A percentile compares a stretch with the other conserved stretches of the same genome.
phyloP scores from a whole-genome alignment of 495 filamentous ascomycete genomes.

The Acidiella bohemica region DNA sequence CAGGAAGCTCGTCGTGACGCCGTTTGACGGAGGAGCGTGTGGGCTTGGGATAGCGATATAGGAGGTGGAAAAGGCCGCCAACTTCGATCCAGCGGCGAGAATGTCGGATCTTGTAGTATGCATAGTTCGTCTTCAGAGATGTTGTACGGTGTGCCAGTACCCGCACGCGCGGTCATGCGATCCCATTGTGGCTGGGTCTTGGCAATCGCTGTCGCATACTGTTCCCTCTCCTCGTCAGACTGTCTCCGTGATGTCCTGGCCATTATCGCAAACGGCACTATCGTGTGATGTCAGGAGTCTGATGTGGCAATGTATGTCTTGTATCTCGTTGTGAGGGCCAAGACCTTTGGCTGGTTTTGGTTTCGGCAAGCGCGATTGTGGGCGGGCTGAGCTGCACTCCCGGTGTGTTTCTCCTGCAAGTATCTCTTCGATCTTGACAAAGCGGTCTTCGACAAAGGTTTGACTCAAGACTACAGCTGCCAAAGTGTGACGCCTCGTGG shows the following conservation, averaged over 20 bases:
- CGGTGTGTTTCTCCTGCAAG: too few species aligned
- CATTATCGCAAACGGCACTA: too few species aligned
- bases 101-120: conserved; percentile 1
- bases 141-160: neutral
- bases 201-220: conserved; percentile 1
- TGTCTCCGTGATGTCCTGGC: neutral
- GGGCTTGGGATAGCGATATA: neutral
- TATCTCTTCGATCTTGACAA: too few species aligned
- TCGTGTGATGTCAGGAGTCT: too few species aligned
- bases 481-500: too few species aligned
- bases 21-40: neutral
- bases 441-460: too few species aligned
- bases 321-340: too few species aligned
- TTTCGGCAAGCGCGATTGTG: too few species aligned
- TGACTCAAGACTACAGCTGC: too few species aligned
- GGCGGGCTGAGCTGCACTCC: too few species aligned
- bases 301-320: too few species aligned
- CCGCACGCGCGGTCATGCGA: conserved; percentile 1
- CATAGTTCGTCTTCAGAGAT: neutral
- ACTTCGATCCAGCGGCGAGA: neutral
- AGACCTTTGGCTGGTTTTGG: too few species aligned
- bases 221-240: neutral
- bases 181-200: neutral
- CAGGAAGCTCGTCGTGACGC: neutral
- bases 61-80: neutral